Evolutionary conservation across 129 eudicot species (phyloP).

Genomic region (Flaveria sonorensis): DNA sequence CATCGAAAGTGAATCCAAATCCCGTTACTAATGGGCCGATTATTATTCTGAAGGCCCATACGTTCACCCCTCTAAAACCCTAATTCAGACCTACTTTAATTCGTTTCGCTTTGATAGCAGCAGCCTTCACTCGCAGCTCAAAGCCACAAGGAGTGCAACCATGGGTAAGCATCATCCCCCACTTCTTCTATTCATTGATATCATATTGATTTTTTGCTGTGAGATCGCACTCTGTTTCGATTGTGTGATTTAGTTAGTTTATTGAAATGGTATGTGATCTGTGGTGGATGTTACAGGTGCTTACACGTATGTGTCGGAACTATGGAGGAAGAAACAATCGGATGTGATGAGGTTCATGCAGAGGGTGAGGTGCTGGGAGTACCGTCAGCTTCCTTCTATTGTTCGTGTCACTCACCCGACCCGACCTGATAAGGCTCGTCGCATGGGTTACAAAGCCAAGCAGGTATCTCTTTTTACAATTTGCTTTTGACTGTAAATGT

Average conservation of each 20-base stretch:
- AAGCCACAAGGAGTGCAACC: not conserved
- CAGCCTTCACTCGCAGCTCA: not conserved
- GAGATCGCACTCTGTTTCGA: not conserved
- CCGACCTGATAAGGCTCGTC: conserved; percentile 90
- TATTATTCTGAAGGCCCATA: not conserved
- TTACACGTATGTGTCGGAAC: conserved; percentile 73
- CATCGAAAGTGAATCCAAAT: too few relatives aligned
- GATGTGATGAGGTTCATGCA: conserved; percentile 81
- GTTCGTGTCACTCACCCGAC: conserved; percentile 88
- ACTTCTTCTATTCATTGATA: not conserved
- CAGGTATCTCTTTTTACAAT: conserved; percentile 40
- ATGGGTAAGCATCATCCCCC: conserved; percentile 23
- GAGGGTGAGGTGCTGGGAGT: conserved; percentile 82
- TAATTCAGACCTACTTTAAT: conserved; percentile 14
- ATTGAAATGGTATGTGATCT: not conserved
- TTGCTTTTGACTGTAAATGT: not conserved
- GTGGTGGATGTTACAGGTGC: conserved; percentile 45
- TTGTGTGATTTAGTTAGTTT: not conserved
- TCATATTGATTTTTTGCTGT: not conserved
- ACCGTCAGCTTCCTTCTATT: conserved; percentile 83
- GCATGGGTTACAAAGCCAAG: conserved; percentile 87
- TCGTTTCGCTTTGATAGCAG: not conserved
- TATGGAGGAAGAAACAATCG: conserved; percentile 83
- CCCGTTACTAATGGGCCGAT: not conserved
- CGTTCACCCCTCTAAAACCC: conserved; percentile 24